Base-by-base conservation (phyloP, 2,329 filamentous ascomycete species). In the Ophiostoma sp. region DNA sequence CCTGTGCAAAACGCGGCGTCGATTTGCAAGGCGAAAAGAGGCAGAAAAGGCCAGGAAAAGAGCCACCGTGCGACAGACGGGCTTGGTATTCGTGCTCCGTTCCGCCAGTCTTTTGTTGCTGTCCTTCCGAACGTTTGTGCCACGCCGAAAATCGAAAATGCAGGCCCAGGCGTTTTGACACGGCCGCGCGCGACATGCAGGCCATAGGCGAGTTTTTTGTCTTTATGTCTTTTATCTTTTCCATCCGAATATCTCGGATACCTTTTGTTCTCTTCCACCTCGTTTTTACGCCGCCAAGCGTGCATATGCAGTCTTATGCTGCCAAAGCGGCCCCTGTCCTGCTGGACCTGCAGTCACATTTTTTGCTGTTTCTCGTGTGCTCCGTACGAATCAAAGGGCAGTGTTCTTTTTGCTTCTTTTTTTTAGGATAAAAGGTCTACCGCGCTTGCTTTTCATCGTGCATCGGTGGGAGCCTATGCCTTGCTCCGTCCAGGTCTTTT, bases 281-380 rank as follows among this genome's bases (percentile, higher is more conserved):
- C 22, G 19, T 22, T 69, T 45, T 33, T 22, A 15, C 52, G 42
- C 69, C 50, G 63, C 72, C 63, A 72, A 50, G 50, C 63, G 42
- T 72, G 69, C 73, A 74, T 73, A 71, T 70, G 70, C 66, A 52
- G 33, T 45, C 36, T 68, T 45, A 9, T 69, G 42, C 63, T 28
- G 70, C 48, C 25, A 45, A 25, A 15, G 31, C 36, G 52, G 28
- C 42, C 64, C 73, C 66, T 71, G 73, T 68, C 71, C 68, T 59
- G 71, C 73, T 74, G 73, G 73, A 73, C 71, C 68, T 69, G 73
- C 70, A 72, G 64, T 61, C 36, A 68, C 70, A 48, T 45, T 72
- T 45, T 72, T 64, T n/a, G 22, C 57, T 39, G 42, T 45, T 42
- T 63, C 33, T 45, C 50, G 66, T 69, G n/a, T 71, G 52, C 69